Evolutionary conservation across 148 eudicot species (phyloP).

Genomic region (Silene uniflora): DNA sequence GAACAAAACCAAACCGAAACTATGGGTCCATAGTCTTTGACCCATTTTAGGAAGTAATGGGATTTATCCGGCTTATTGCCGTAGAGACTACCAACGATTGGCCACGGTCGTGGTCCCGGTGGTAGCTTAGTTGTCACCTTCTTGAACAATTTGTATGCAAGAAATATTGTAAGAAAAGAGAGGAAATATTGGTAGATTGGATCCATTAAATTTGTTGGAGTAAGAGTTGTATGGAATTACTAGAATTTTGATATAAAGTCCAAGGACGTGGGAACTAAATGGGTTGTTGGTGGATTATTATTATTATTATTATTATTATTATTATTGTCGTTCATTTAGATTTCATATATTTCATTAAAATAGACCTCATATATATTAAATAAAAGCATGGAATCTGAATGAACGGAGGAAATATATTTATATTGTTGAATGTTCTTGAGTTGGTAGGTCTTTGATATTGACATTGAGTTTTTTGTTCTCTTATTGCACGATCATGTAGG

Average conservation of each 20-base stretch:
- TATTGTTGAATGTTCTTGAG: slow-evolving; percentile 5
- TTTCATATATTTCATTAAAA: too few species aligned
- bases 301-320: background rate
- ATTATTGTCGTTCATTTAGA: too few species aligned
- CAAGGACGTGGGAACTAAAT: slow-evolving; percentile 2
- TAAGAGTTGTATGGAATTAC: slow-evolving; percentile 3
- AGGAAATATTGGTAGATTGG: slow-evolving; percentile 18
- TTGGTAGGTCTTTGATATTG: slow-evolving; percentile 7
- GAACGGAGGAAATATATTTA: too few species aligned
- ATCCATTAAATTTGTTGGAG: slow-evolving; percentile 16
- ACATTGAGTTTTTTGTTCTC: background rate
- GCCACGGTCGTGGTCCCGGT: slow-evolving; percentile 34
- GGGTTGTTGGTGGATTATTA: background rate
- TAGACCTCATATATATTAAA: too few species aligned
- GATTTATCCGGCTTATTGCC: slow-evolving; percentile 15
- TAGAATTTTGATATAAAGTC: background rate
- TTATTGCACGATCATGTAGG: slow-evolving; percentile 16
- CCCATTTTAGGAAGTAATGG: slow-evolving; percentile 27
- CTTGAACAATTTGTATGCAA: slow-evolving; percentile 25
- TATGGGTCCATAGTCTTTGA: slow-evolving; percentile 28
- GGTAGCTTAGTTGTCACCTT: slow-evolving; percentile 28
- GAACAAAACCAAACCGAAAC: slow-evolving; percentile 39
- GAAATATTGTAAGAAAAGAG: slow-evolving; percentile 12
- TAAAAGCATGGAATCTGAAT: too few species aligned
- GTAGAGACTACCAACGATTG: slow-evolving; percentile 22